phyloP scores from a whole-genome alignment of 1,284 basidiomycete genomes.

The Ganoderma leucocontextum region DNA sequence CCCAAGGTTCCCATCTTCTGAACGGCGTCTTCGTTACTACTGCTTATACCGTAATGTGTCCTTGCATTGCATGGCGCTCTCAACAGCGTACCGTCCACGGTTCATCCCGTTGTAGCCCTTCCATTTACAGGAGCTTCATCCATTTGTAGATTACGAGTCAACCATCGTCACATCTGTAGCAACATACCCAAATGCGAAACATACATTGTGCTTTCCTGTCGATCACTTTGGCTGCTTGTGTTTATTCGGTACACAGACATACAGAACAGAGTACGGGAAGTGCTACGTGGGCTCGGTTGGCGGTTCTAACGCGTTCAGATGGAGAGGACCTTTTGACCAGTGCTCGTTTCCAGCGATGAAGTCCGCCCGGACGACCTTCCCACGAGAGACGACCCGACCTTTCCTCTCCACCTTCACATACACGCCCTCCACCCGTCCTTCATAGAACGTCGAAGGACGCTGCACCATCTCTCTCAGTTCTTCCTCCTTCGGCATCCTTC shows the following conservation, averaged over 20 bases:
- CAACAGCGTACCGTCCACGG: slow-evolving; percentile 47
- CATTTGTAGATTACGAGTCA: slow-evolving; percentile 41
- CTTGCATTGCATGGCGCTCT: slow-evolving; percentile 43
- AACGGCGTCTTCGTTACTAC: slow-evolving; percentile 21
- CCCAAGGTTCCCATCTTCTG: slow-evolving; percentile 78
- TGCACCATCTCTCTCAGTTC: slow-evolving; percentile 56
- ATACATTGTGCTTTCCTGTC: neutral
- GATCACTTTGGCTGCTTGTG: neutral
- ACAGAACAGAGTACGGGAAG: neutral
- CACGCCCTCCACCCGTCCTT: slow-evolving; percentile 63
- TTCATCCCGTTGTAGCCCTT: slow-evolving; percentile 29
- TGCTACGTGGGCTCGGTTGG: neutral
- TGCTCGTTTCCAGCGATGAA: slow-evolving; percentile 73
- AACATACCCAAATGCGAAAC: slow-evolving; percentile 26
- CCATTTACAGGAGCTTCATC: slow-evolving; percentile 15
- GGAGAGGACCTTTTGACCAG: slow-evolving; percentile 58
- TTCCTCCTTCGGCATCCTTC: slow-evolving; percentile 47
- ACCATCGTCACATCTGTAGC: slow-evolving; percentile 39
- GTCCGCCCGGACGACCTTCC: slow-evolving; percentile 68
- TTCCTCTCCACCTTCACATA: slow-evolving; percentile 64
- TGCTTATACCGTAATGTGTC: slow-evolving; percentile 24
- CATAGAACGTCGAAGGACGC: slow-evolving; percentile 52
- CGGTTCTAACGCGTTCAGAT: slow-evolving; percentile 44
- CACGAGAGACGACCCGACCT: slow-evolving; percentile 51
- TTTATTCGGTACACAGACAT: neutral